Percentiles rank a stretch among this genome's conserved stretches.
Evolutionary conservation across 2,329 filamentous ascomycete species (phyloP).

Genomic region (Colletotrichum cereale): DNA sequence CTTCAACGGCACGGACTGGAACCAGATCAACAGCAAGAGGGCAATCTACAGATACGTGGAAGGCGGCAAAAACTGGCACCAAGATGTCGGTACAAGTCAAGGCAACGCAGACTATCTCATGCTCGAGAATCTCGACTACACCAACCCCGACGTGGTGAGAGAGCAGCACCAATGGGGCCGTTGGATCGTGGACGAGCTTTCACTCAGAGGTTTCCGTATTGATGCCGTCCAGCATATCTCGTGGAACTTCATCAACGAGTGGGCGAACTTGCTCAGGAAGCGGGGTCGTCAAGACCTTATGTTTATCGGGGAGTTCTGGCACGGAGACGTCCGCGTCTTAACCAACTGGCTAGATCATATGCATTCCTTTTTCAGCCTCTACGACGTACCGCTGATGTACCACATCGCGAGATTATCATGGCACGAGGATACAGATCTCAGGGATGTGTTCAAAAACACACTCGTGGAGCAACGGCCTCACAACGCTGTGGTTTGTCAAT

Average conservation of each 20-base stretch:
- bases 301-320: constrained; percentile 38
- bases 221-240: constrained; percentile 40
- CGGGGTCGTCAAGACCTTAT: constrained; percentile 16
- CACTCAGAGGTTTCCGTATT: constrained; percentile 27
- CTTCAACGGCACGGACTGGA: constrained; percentile 39
- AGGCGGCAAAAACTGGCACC: constrained; percentile 38
- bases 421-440: constrained; percentile 26
- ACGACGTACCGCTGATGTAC: constrained; percentile 37
- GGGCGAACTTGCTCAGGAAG: constrained; percentile 28
- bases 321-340: constrained; percentile 33
- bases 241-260: constrained; percentile 37
- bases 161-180: constrained; percentile 35
- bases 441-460: constrained; percentile 28
- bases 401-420: constrained; percentile 34
- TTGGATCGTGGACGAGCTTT: constrained; percentile 35
- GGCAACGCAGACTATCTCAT: constrained; percentile 38
- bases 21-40: constrained; percentile 33
- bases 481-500: constrained; percentile 31
- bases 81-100: constrained; percentile 33
- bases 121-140: constrained; percentile 38
- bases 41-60: constrained; percentile 37
- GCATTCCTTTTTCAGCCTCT: constrained; percentile 36
- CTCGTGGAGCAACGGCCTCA: constrained; percentile 29
- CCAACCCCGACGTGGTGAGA: constrained; percentile 32
- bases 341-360: constrained; percentile 33